A percentile compares a stretch with the other conserved stretches of the same genome.
These are phyloP conservation scores for Ascochyta fabae DNA, from an alignment of 2,329 filamentous ascomycete genomes.

Conservation along the genomic window DNA sequence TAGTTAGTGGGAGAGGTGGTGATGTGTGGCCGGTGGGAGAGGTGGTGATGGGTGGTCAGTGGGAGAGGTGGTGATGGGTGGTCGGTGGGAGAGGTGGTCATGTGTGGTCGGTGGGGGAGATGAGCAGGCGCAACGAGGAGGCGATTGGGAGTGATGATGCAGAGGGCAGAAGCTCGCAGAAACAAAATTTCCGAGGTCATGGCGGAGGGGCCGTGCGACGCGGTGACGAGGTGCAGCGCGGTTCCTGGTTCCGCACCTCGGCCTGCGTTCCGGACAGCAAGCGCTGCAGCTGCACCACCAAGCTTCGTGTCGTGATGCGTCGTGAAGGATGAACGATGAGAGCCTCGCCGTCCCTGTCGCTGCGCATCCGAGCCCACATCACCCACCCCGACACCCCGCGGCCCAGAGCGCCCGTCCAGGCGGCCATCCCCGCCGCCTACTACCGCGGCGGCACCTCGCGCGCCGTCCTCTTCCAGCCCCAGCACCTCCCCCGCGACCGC, in stretches of 20 bases:
- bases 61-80: constrained; percentile 1
- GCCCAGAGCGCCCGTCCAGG: constrained; percentile 21
- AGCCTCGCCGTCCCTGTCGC: constrained; percentile 23
- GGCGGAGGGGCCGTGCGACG: constrained; percentile 12
- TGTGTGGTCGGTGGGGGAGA: background rate
- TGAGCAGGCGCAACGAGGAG: constrained; percentile 3
- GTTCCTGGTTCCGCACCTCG: constrained; percentile 22
- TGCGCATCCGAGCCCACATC: constrained; percentile 22
- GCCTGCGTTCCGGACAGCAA: constrained; percentile 24
- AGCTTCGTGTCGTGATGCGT: background rate
- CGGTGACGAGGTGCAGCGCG: no score
- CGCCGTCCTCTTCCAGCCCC: constrained; percentile 64
- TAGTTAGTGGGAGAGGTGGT: constrained; percentile 1
- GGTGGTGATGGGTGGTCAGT: background rate
- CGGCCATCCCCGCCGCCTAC: constrained; percentile 57
- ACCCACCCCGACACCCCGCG: constrained; percentile 16
- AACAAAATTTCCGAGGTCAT: constrained; percentile 27
- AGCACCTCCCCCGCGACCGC: constrained; percentile 58
- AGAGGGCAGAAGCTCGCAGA: constrained; percentile 21
- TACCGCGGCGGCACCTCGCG: constrained; percentile 75
- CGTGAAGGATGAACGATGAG: constrained; percentile 32
- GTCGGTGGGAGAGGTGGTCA: constrained; percentile 2
- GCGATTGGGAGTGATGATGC: constrained; percentile 21
- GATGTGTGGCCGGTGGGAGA: background rate
- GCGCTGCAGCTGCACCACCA: no score